Evolutionary conservation across 1,284 basidiomycete species (phyloP).

Genomic region (Puccinia polysora): DNA sequence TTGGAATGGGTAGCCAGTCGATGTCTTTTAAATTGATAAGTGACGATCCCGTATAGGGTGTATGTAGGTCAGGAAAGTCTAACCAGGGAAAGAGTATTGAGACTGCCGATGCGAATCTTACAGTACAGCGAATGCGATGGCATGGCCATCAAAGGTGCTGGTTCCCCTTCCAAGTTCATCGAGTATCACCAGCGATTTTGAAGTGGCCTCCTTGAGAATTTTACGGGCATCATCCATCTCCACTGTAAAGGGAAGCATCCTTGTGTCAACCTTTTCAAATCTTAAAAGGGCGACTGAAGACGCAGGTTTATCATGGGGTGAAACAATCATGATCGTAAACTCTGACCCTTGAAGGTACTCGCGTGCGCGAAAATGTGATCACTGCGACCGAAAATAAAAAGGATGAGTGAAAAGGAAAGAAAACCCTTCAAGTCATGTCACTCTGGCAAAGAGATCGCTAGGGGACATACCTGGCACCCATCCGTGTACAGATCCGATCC

Average conservation of each 20-base stretch:
- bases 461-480: constrained; percentile 70
- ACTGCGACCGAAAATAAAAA: not conserved
- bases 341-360: constrained; percentile 43
- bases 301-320: no score
- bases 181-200: constrained; percentile 85
- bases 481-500: constrained; percentile 89
- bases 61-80: constrained; percentile 20
- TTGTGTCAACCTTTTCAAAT: constrained; percentile 52
- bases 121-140: constrained; percentile 27
- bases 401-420: no score
- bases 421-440: constrained; percentile 55
- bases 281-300: not conserved
- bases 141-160: constrained; percentile 19
- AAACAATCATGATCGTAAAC: no score
- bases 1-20: constrained; percentile 84
- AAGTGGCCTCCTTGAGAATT: constrained; percentile 65
- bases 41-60: not conserved
- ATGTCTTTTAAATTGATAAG: constrained; percentile 75
- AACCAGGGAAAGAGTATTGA: constrained; percentile 4
- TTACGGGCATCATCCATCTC: constrained; percentile 72
- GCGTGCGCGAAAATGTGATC: constrained; percentile 43
- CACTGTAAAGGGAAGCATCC: constrained; percentile 93
- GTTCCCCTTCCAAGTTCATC: constrained; percentile 63
- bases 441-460: not conserved
- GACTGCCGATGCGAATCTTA: constrained; percentile 14